Evolutionary conservation across 805 yeast genomes (phyloP).

Genomic region (Candida pini): DNA sequence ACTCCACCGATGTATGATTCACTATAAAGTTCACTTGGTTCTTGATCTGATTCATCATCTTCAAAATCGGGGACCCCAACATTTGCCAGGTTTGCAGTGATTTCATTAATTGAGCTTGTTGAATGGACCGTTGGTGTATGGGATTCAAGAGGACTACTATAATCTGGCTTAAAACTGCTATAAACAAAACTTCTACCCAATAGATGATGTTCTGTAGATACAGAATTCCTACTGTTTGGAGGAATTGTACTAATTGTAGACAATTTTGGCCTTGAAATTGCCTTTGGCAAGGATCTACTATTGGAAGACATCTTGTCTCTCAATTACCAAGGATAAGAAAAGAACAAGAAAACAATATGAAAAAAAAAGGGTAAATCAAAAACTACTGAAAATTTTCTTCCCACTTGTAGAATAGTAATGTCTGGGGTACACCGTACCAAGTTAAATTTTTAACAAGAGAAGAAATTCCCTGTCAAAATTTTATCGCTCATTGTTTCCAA

Average conservation of each 20-base stretch:
- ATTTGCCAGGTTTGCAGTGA: slow-evolving; percentile 50
- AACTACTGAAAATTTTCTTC: too few species aligned
- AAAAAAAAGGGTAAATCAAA: not conserved
- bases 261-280: slow-evolving; percentile 11
- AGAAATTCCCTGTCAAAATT: too few species aligned
- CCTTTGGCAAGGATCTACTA: slow-evolving; percentile 18
- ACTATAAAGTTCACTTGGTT: not conserved
- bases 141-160: slow-evolving; percentile 9
- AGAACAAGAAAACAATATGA: not conserved
- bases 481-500: too few species aligned
- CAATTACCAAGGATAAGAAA: not conserved
- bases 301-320: slow-evolving; percentile 6
- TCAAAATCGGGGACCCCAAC: slow-evolving; percentile 43
- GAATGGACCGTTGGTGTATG: slow-evolving; percentile 42
- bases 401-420: too few species aligned
- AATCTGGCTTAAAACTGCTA: slow-evolving; percentile 28
- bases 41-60: slow-evolving; percentile 10
- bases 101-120: slow-evolving; percentile 47
- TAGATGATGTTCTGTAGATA: slow-evolving; percentile 25
- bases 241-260: slow-evolving; percentile 3
- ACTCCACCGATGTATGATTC: not conserved
- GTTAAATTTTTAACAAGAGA: too few species aligned
- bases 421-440: too few species aligned
- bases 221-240: slow-evolving; percentile 14
- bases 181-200: slow-evolving; percentile 37